Conservation (phyloP, 768 basidiomycete genomes). For the Lactarius hatsudake region DNA sequence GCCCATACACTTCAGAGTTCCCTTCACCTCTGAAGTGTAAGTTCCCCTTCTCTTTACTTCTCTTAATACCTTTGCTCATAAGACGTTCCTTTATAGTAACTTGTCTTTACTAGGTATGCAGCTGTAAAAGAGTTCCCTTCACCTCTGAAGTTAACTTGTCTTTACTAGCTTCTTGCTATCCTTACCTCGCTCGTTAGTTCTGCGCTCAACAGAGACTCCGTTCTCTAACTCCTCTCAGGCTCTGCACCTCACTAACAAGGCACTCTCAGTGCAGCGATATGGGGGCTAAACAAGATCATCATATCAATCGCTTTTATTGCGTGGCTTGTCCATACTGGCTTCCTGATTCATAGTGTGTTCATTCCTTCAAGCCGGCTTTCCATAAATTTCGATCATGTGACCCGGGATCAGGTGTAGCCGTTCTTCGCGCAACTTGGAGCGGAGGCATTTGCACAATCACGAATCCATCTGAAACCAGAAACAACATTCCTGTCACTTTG, state of each 20-base stretch:
- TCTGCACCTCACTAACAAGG: neutral
- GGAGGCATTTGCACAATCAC: neutral
- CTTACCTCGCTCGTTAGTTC: no score
- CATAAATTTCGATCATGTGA: neutral
- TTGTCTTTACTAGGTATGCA: no score
- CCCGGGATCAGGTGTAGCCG: neutral
- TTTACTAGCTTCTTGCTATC: no score
- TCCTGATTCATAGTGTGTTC: neutral
- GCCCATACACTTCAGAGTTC: no score
- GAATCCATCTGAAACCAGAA: neutral
- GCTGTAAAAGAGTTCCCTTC: no score
- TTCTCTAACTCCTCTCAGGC: neutral
- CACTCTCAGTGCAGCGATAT: conserved; percentile 5
- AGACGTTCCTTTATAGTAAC: no score
- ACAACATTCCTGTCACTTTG: neutral
- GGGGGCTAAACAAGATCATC: conserved; percentile 1
- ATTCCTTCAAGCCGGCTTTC: neutral
- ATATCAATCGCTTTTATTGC: neutral
- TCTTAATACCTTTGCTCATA: no score
- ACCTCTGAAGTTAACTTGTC: no score
- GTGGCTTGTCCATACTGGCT: neutral
- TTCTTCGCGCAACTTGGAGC: neutral
- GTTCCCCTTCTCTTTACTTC: no score
- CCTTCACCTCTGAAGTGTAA: no score
- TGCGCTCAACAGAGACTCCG: no score